These are phyloP conservation scores for Starmerella bacillaris DNA, from an alignment of 805 yeast species.

Conservation along the genomic window DNA sequence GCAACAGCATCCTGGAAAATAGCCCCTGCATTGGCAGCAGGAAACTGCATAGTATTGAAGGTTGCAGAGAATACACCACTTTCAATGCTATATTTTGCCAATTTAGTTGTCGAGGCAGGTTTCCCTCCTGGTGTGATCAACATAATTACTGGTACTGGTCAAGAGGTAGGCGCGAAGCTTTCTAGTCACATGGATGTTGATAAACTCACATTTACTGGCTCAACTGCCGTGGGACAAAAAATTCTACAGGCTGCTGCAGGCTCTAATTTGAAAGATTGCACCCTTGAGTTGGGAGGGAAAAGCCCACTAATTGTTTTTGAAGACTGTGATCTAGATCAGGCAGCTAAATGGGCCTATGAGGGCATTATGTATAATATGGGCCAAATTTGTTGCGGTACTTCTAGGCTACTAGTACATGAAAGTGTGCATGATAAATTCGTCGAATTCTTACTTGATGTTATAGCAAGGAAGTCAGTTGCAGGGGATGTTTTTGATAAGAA, in stretches of 20 bases:
- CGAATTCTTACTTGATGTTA: slow-evolving; percentile 37
- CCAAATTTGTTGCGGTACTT: slow-evolving; percentile 90
- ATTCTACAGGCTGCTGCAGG: slow-evolving; percentile 70
- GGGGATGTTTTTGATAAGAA: slow-evolving; percentile 75
- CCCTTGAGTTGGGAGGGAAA: slow-evolving; percentile 92
- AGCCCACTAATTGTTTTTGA: slow-evolving; percentile 79
- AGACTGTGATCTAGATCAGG: slow-evolving; percentile 63
- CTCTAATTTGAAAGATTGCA: slow-evolving; percentile 70
- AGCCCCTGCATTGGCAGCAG: too few species aligned
- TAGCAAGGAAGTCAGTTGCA: slow-evolving; percentile 32
- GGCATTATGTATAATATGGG: slow-evolving; percentile 92
- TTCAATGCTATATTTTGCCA: slow-evolving; percentile 61
- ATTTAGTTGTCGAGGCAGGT: slow-evolving; percentile 61
- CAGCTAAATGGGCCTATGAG: slow-evolving; percentile 54
- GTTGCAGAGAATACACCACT: slow-evolving; percentile 86
- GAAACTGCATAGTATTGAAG: slow-evolving; percentile 67
- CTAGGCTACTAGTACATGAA: slow-evolving; percentile 78
- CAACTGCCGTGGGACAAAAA: slow-evolving; percentile 73
- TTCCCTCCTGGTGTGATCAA: slow-evolving; percentile 84
- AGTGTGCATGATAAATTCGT: slow-evolving; percentile 62
- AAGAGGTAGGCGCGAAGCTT: slow-evolving; percentile 65
- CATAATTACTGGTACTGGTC: slow-evolving; percentile 74
- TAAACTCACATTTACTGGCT: slow-evolving; percentile 90
- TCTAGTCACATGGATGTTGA: slow-evolving; percentile 62
- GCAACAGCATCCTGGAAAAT: too few species aligned